phyloP scores from a whole-genome alignment of 2,329 filamentous ascomycete species.

The Thelonectria olida region DNA sequence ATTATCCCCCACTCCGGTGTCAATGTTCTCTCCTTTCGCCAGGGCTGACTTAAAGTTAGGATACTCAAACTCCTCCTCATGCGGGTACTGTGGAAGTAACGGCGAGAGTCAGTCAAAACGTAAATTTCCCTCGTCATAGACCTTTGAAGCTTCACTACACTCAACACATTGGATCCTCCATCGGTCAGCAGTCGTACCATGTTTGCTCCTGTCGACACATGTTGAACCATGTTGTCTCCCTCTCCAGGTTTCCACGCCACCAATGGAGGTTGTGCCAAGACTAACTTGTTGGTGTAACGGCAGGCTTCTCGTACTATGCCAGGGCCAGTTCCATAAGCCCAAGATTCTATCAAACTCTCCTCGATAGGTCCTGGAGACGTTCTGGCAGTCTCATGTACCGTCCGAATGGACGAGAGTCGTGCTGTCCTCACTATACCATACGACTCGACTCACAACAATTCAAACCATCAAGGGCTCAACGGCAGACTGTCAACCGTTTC shows the following conservation, averaged over 20 bases:
- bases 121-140: constrained; percentile 33
- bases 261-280: constrained; percentile 13
- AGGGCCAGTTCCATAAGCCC: constrained; percentile 68
- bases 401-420: constrained; percentile 80
- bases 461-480: constrained; percentile 75
- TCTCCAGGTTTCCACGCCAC: constrained; percentile 11
- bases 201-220: constrained; percentile 13
- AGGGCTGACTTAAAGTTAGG: constrained; percentile 47
- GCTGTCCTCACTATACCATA: constrained; percentile 92
- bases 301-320: constrained; percentile 80
- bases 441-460: constrained; percentile 74
- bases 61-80: constrained; percentile 61
- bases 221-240: not conserved
- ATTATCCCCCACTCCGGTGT: constrained; percentile 36
- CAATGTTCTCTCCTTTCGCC: constrained; percentile 18
- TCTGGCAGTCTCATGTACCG: constrained; percentile 78
- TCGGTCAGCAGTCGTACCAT: constrained; percentile 14
- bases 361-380: constrained; percentile 82
- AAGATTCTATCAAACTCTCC: constrained; percentile 74
- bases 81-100: constrained; percentile 61
- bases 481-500: constrained; percentile 80
- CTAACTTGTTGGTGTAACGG: constrained; percentile 37
- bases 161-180: constrained; percentile 9
- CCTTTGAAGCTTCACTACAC: constrained; percentile 22
- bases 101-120: constrained; percentile 62